Conservation (phyloP, 805 yeast species). For the Nakazawaea ernobii region DNA sequence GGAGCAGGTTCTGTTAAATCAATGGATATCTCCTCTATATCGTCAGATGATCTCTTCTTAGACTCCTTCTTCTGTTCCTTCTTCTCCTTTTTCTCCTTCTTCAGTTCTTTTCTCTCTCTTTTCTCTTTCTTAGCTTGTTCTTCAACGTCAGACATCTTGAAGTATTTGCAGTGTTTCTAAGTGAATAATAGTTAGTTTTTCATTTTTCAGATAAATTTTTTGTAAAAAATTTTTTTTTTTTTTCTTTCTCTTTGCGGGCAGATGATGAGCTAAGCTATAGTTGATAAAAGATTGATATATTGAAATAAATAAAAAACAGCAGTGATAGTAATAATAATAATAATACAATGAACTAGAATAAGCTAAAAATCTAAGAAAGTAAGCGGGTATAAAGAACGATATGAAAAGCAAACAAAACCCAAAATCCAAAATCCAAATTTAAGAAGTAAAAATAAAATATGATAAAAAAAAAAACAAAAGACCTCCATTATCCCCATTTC, state of each 20-base stretch:
- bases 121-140: conserved; percentile 1
- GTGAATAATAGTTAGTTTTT: background rate
- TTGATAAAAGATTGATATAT: background rate
- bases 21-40: conserved; percentile 56
- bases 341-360: too few relatives aligned
- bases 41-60: conserved; percentile 29
- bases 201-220: background rate
- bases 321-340: too few relatives aligned
- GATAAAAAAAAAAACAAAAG: background rate
- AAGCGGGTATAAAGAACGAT: too few relatives aligned
- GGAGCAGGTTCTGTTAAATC: conserved; percentile 71
- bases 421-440: background rate
- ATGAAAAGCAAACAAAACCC: too few relatives aligned
- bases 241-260: background rate
- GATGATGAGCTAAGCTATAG: too few relatives aligned
- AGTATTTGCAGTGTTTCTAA: background rate
- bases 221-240: background rate
- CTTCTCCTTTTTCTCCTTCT: conserved; percentile 22
- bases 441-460: too few relatives aligned
- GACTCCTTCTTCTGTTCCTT: conserved; percentile 26
- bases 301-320: background rate
- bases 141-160: conserved; percentile 2
- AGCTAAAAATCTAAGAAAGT: too few relatives aligned
- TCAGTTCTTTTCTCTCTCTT: conserved; percentile 15
- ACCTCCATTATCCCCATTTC: background rate